phyloP scores from a whole-genome alignment of 1,139 yeast genomes.

The Pichia kudriavzevii region DNA sequence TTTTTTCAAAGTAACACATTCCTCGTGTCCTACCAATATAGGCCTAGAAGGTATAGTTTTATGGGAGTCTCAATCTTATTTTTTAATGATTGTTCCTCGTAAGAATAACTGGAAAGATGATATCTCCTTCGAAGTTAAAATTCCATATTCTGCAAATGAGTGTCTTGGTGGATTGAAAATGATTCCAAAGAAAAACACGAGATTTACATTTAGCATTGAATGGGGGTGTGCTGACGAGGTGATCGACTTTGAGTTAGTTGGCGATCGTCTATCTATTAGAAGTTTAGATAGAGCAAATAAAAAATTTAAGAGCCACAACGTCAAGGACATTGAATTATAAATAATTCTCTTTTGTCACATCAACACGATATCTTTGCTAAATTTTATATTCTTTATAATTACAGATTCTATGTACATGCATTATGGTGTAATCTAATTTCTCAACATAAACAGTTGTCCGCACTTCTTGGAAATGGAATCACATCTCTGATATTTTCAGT shows the following conservation, averaged over 20 bases:
- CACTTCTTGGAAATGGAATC: conserved; percentile 71
- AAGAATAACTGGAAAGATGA: conserved; percentile 33
- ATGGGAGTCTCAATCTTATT: conserved; percentile 78
- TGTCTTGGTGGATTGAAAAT: conserved; percentile 28
- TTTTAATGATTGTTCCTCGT: conserved; percentile 55
- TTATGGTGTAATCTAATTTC: not conserved
- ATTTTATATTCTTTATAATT: not conserved
- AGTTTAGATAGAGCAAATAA: conserved; percentile 77
- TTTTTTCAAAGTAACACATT: conserved; percentile 47
- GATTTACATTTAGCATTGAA: conserved; percentile 19
- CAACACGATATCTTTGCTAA: not conserved
- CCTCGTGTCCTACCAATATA: conserved; percentile 49
- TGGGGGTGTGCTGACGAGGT: conserved; percentile 27
- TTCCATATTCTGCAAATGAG: conserved; percentile 20
- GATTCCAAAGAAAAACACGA: conserved; percentile 24
- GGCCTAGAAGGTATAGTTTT: conserved; percentile 74
- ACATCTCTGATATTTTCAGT: conserved; percentile 79
- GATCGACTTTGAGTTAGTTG: conserved; percentile 60
- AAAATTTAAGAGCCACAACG: conserved; percentile 71
- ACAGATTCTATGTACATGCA: not conserved
- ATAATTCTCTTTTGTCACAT: not conserved
- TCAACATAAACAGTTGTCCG: conserved; percentile 39
- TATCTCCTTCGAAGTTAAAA: conserved; percentile 18
- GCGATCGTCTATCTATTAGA: conserved; percentile 71
- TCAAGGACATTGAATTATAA: conserved; percentile 20